Evolutionary conservation across 2,329 filamentous ascomycete species (phyloP), one percentile per base, ranked within the genome.

Genomic region (Aspergillus sp.): DNA sequence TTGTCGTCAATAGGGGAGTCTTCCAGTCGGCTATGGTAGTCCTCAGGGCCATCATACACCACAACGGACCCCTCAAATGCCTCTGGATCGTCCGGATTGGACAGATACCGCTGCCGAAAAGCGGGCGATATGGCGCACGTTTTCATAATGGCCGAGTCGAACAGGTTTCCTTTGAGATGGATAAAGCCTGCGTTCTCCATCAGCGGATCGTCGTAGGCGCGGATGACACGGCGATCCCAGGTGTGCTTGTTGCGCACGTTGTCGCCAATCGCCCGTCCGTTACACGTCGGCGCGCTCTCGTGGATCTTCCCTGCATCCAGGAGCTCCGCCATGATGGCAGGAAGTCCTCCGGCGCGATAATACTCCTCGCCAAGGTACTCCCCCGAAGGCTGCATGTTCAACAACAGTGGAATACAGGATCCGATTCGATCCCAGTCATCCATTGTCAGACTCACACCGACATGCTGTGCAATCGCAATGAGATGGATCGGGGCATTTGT

Each of bases 401-500:
- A 66, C 20, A 83, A 68, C 4, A 82, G 69, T 0, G 81, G 80
- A 11, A 82, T 70, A 5, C 70, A 60, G 57, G 76, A 78, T 3
- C 80, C 80, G n/a, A 81, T 62, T 0, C 59, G 62, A 60, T 83
- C 80, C 78, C 80, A 83, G 60, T 83, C 80, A 54, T 83, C 76
- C 32, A 81, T 63, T 11, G 75, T 70, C 0, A 83, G 64, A 1
- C 72, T 63, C 1, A 83, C 75, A 1, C 79, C 79, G 9, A 81
- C 74, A 49, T 82, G 80, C 54, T 77, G 78, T 1, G 81, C 80
- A 19, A 83, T 75, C 9, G 80, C 81, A 34, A 76, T 78, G 43
- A 83, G 66, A 60, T 83, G 81, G 45, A 83, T 81, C 0, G 80
- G 79, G 0, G 80, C 79, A 56, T 83, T 83, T 3, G 80, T 82